Evolutionary conservation across 1,139 yeast genomes (phyloP), one percentile per base, ranked within the genome.

Genomic region (Candida dubliniensis): DNA sequence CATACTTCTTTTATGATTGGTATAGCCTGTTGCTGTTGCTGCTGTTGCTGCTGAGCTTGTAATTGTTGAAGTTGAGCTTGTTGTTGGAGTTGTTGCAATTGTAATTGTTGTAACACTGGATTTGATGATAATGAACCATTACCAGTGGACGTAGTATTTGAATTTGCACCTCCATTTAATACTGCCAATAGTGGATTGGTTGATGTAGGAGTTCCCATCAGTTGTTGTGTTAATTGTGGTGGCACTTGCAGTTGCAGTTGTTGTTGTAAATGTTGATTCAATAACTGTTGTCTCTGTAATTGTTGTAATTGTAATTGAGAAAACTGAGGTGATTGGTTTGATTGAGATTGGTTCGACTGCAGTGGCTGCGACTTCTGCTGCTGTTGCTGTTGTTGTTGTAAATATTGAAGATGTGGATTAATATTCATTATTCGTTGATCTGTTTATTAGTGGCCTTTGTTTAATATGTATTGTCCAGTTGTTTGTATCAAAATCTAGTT

Each of bases 1-100:
- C 98, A 93, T 12, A 93, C 98, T 55, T 91, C 82, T 52, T 77
- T 71, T 42, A 79, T 73, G 42, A 72, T 64, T 3, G 82, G 80
- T 8, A 60, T 55, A 35, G 55, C 63, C 26, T 48, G 51, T 30
- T 50, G 53, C 35, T 47, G 50, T 3, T 43, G 41, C 26, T 38
- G 47, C 36, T 46, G 54, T 27, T 40, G 51, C 18, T 48, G 55
- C 25, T 49, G 57, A 8, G n/a, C 9, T 15, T 33, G 35, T 15
- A 14, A 15, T 33, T 33, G 35, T 15, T 33, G 35, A 15, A 13
- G 14, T 12, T 38, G 47, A 53, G 55, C 32, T 11, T 47, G 55
- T 40, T 54, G 63, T 29, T 54, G 59, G 38, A 53, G 59, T 38
- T 55, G 64, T 42, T 62, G 69, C 43, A 60, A 52, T 47, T 64